Percentiles rank a stretch among this genome's conserved stretches.
These are phyloP conservation scores for Tephrocybe sp. DNA, from an alignment of 768 basidiomycete genomes.

Conservation along the genomic window DNA sequence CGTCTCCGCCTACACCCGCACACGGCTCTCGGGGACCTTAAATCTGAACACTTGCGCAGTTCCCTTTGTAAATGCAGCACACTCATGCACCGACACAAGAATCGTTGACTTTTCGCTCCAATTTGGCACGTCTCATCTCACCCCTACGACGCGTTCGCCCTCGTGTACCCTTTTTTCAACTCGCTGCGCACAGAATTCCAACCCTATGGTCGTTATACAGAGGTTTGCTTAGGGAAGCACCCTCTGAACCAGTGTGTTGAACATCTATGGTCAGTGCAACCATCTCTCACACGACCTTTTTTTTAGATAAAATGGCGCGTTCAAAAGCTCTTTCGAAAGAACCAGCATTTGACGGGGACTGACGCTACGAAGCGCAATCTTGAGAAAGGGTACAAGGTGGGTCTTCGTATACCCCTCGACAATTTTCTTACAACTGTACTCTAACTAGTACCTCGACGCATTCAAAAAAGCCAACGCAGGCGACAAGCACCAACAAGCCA, in stretches of 20 bases:
- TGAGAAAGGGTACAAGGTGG: constrained; percentile 54
- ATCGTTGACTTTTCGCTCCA: constrained; percentile 50
- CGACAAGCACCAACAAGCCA: constrained; percentile 39
- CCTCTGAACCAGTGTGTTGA: constrained; percentile 53
- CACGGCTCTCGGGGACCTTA: background rate
- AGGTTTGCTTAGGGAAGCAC: constrained; percentile 55
- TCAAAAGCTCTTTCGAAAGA: constrained; percentile 47
- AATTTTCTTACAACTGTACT: background rate
- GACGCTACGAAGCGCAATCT: constrained; percentile 45
- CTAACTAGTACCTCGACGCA: constrained; percentile 53
- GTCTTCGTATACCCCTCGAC: constrained; percentile 15
- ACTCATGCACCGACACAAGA: constrained; percentile 19
- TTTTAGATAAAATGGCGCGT: constrained; percentile 59
- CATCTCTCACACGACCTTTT: constrained; percentile 3
- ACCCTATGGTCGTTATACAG: constrained; percentile 79
- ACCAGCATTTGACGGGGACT: constrained; percentile 54
- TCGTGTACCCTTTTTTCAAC: constrained; percentile 62
- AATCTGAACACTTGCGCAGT: background rate
- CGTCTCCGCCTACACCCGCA: background rate
- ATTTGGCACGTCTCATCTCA: constrained; percentile 50
- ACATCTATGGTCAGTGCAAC: background rate
- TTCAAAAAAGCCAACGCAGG: constrained; percentile 56
- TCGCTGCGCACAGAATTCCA: constrained; percentile 71
- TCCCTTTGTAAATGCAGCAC: constrained; percentile 8
- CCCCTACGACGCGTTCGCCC: constrained; percentile 59